Percentiles rank a stretch among this genome's conserved stretches.
Evolutionary conservation across 768 basidiomycete species (phyloP).

Genomic region (Kwoniella bestiolae): DNA sequence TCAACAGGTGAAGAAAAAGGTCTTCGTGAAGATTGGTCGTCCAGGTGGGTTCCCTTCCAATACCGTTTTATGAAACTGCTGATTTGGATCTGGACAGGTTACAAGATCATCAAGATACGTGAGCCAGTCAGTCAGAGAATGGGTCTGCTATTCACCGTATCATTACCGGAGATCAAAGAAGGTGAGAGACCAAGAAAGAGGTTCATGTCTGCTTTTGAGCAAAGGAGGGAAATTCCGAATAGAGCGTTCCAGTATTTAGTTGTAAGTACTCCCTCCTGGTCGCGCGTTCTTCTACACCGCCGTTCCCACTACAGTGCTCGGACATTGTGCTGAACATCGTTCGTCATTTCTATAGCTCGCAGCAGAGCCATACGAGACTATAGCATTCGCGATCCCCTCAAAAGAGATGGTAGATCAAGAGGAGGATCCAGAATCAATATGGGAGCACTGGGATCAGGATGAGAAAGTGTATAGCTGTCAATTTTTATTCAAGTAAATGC

Average conservation of each 20-base stretch:
- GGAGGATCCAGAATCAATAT: slow-evolving; percentile 85
- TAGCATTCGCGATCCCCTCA: slow-evolving; percentile 97
- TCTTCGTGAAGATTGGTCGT: slow-evolving; percentile 95
- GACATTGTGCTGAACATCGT: no score
- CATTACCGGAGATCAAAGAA: slow-evolving; percentile 84
- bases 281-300: no score
- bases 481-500: slow-evolving; percentile 73
- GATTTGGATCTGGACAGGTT: slow-evolving; percentile 60
- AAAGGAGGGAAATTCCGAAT: slow-evolving; percentile 91
- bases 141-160: slow-evolving; percentile 94
- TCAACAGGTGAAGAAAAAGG: slow-evolving; percentile 80
- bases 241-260: slow-evolving; percentile 97
- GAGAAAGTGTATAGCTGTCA: slow-evolving; percentile 98
- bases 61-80: background rate
- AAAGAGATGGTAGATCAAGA: slow-evolving; percentile 72
- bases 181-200: slow-evolving; percentile 81
- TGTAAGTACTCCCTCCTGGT: no score
- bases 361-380: slow-evolving; percentile 98
- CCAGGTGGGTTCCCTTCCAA: slow-evolving; percentile 60
- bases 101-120: slow-evolving; percentile 83
- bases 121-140: slow-evolving; percentile 82
- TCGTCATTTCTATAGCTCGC: slow-evolving; percentile 70
- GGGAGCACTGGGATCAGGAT: slow-evolving; percentile 99
- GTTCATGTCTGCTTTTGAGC: slow-evolving; percentile 98
- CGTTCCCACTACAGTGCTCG: no score